phyloP scores from a whole-genome alignment of 257 asterid species.

The Fraxinus excelsior region DNA sequence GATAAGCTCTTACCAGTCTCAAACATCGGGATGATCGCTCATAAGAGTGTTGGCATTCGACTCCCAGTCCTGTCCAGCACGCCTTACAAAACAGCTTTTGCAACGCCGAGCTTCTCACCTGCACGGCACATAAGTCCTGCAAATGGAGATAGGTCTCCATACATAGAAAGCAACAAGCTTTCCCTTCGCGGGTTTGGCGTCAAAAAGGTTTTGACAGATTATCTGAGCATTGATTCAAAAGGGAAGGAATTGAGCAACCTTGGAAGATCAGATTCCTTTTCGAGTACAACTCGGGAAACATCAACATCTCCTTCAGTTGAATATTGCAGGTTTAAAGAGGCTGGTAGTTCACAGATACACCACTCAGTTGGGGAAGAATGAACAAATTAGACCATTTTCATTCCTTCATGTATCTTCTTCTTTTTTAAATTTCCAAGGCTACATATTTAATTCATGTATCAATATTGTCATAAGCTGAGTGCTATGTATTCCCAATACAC shows the following conservation, averaged over 20 bases:
- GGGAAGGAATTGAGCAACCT: constrained; percentile 36
- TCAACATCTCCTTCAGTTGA: constrained; percentile 44
- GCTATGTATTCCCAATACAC: background rate
- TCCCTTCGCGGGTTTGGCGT: constrained; percentile 54
- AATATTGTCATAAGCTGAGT: constrained; percentile 16
- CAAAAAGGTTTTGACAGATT: constrained; percentile 72
- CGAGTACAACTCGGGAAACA: constrained; percentile 42
- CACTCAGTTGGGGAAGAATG: constrained; percentile 34
- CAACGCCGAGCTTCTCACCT: constrained; percentile 58
- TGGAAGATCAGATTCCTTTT: constrained; percentile 42
- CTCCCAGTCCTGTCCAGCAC: constrained; percentile 29
- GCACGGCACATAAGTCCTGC: constrained; percentile 46
- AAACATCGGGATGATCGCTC: constrained; percentile 52
- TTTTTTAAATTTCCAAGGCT: constrained; percentile 27
- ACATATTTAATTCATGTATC: constrained; percentile 13
- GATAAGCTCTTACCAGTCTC: constrained; percentile 60
- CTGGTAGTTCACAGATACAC: constrained; percentile 29
- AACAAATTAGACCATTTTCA: background rate
- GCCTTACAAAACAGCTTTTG: constrained; percentile 48
- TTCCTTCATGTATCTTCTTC: constrained; percentile 3
- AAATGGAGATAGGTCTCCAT: constrained; percentile 36
- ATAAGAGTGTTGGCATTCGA: constrained; percentile 38
- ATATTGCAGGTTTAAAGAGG: constrained; percentile 42
- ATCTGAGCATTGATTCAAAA: constrained; percentile 56
- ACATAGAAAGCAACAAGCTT: constrained; percentile 31